These are phyloP conservation scores for Metschnikowia baotianmanensis DNA, from an alignment of 805 yeast genomes.

Conservation along the genomic window DNA sequence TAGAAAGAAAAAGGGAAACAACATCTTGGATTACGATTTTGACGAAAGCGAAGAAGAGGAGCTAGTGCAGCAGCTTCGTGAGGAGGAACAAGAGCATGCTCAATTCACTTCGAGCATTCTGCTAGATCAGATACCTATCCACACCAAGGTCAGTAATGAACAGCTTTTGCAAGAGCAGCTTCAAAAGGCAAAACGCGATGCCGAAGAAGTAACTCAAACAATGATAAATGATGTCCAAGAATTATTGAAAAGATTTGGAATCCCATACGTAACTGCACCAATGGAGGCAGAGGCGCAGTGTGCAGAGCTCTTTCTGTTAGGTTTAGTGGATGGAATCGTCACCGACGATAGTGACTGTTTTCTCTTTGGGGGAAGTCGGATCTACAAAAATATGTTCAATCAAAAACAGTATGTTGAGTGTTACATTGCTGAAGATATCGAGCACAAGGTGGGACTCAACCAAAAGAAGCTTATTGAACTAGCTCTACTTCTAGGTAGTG, in stretches of 20 bases:
- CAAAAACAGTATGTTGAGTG: constrained; percentile 91
- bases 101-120: constrained; percentile 46
- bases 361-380: constrained; percentile 79
- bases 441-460: constrained; percentile 59
- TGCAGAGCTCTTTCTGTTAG: constrained; percentile 67
- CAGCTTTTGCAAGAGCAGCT: constrained; percentile 57
- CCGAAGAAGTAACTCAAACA: constrained; percentile 83
- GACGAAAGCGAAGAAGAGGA: constrained; percentile 77
- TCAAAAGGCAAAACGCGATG: constrained; percentile 71
- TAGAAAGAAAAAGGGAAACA: not conserved
- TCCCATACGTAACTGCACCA: constrained; percentile 94
- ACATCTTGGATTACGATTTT: constrained; percentile 56
- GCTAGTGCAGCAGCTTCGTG: constrained; percentile 55
- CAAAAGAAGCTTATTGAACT: constrained; percentile 68
- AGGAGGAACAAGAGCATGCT: constrained; percentile 73
- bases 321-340: constrained; percentile 87
- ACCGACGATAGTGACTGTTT: constrained; percentile 98
- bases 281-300: constrained; percentile 99
- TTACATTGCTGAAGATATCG: constrained; percentile 61
- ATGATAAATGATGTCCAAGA: constrained; percentile 94
- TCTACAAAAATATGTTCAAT: constrained; percentile 91
- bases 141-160: constrained; percentile 45
- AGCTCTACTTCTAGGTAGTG: constrained; percentile 87
- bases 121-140: constrained; percentile 19
- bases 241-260: constrained; percentile 80